Evolutionary conservation across 2,329 filamentous ascomycete species (phyloP).

Genomic region (Magnaporthiopsis rhizophila): DNA sequence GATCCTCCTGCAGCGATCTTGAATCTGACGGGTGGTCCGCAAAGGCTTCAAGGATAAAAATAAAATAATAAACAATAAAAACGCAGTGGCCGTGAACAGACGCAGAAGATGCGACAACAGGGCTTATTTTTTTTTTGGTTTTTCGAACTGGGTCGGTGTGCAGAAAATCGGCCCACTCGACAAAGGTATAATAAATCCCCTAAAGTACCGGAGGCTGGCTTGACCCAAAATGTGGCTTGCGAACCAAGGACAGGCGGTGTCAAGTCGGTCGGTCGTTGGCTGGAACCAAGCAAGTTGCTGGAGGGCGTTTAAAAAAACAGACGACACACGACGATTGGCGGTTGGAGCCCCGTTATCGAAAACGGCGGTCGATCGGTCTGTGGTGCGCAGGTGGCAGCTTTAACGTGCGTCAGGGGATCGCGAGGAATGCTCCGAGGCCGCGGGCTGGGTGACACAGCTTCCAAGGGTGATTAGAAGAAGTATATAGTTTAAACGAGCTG

Average conservation of each 20-base stretch:
- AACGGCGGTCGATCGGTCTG: background rate
- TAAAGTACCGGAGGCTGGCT: background rate
- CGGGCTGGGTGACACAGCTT: background rate
- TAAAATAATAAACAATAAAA: background rate
- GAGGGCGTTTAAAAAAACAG: background rate
- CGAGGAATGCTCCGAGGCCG: background rate
- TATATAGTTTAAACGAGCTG: conserved; percentile 3
- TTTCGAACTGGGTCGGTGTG: background rate
- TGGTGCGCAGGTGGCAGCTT: background rate
- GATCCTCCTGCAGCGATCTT: too few relatives aligned
- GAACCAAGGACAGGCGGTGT: background rate
- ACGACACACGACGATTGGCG: background rate
- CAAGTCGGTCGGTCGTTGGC: background rate
- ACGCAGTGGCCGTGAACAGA: background rate
- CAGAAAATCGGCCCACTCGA: background rate
- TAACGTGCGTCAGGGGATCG: too few relatives aligned
- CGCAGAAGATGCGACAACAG: background rate
- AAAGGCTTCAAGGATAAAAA: background rate
- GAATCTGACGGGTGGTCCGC: background rate
- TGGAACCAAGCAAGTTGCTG: background rate
- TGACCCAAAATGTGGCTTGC: background rate
- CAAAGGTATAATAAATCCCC: background rate
- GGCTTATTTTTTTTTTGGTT: background rate
- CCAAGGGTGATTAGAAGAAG: conserved; percentile 6
- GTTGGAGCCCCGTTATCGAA: background rate